These are phyloP conservation scores for Fonsecaea pugnacius DNA, from an alignment of 2,329 filamentous ascomycete species.

Conservation along the genomic window DNA sequence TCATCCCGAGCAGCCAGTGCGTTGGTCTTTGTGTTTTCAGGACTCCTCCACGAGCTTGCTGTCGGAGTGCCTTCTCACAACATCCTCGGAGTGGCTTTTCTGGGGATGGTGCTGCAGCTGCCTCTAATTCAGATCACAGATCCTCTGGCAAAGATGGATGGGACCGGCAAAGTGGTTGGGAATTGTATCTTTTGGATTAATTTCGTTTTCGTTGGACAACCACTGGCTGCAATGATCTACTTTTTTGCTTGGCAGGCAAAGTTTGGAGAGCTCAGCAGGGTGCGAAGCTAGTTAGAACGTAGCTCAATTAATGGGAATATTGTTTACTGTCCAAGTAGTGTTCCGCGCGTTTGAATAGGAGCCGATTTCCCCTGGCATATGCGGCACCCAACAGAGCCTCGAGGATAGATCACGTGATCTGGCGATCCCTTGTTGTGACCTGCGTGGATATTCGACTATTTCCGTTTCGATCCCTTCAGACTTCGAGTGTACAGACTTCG, in stretches of 20 bases:
- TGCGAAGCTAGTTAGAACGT: not conserved
- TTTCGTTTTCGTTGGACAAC: conserved; percentile 94
- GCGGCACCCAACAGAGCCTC: not conserved
- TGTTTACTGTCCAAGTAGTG: not conserved
- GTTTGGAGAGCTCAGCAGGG: conserved; percentile 74
- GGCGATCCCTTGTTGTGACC: not conserved
- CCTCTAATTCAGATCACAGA: conserved; percentile 83
- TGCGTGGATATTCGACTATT: not conserved
- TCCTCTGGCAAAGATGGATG: conserved; percentile 76
- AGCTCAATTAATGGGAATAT: not conserved
- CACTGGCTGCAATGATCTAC: conserved; percentile 86
- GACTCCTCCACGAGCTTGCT: conserved; percentile 85
- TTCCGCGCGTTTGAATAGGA: not conserved
- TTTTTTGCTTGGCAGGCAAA: conserved; percentile 99
- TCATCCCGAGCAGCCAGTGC: conserved; percentile 71
- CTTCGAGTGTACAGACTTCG: not conserved
- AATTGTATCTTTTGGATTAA: conserved; percentile 97
- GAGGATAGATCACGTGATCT: not conserved
- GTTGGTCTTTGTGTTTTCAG: conserved; percentile 85
- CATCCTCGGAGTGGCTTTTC: conserved; percentile 78
- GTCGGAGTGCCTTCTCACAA: conserved; percentile 96
- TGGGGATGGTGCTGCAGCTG: conserved; percentile 91
- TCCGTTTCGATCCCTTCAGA: not conserved
- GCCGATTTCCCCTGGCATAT: not conserved
- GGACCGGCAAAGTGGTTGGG: conserved; percentile 74